Evolutionary conservation across 495 filamentous ascomycete species (phyloP), one percentile per base, ranked within the genome.

Genomic region (Thermothielavioides terrestris): DNA sequence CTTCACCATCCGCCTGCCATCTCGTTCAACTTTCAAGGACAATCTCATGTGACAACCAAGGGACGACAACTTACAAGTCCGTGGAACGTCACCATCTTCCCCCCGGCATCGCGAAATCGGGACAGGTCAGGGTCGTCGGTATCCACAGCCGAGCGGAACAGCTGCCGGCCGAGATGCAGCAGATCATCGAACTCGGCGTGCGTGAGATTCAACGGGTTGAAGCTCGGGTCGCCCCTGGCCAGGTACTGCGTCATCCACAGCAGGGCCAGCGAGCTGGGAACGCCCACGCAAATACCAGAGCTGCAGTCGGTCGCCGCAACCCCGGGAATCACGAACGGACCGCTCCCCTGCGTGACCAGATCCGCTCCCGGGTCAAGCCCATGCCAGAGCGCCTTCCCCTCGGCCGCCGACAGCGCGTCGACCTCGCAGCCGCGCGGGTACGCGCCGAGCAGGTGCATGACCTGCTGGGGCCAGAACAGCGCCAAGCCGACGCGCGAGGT

Each of bases 61-160:
- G 2, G 3, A 23, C 20, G 20, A 11, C n/a, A 52, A 53, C 78
- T 73, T 54, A 76, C 66, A 11, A 64, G 20, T 0, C 73, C 75
- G 43, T 78, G 73, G 56, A 61, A 78, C 6, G 58, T 65, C 17
- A 78, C 55, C 44, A 78, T 56, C 52, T 75, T 76, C 7, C 68
- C 68, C 1, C 74, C 72, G 1, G 55, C 42, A 9, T 56, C 40
- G 5, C 53, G 52, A 34, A 78, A 73, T 7, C 43, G 55, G 0
- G 58, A 57, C 20, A 78, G 63, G 57, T 78, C 62, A 4, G 73
- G 64, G 38, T 74, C 62, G 23, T 56, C 39, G 2, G 23, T 41
- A 10, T 41, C 39, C 4, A 41, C 2, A 10, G 15, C n/a, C 4
- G 23, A 27, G 39, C 39, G 47, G 25, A 55, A 73, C 30, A 68